Conservation (phyloP, 768 basidiomycete species). For the Boletellus sp. region DNA sequence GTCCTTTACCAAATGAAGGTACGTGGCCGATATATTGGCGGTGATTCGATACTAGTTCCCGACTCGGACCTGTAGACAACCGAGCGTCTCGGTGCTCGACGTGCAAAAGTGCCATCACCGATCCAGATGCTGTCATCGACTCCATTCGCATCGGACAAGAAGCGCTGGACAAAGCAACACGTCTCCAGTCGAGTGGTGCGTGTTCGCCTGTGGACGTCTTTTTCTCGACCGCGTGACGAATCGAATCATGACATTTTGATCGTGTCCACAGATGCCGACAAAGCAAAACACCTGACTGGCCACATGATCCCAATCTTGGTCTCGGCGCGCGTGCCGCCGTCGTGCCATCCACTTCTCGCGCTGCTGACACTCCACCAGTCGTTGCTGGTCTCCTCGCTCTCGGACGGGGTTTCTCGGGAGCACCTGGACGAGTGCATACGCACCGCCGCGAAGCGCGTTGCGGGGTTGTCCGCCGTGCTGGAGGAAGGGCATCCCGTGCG, state of each 20-base stretch:
- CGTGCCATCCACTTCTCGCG: conserved; percentile 75
- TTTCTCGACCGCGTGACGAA: too few species aligned
- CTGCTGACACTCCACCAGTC: conserved; percentile 68
- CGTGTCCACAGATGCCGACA: conserved; percentile 46
- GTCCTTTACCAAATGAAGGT: conserved; percentile 63
- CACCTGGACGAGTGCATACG: conserved; percentile 62
- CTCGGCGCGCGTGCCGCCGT: conserved; percentile 56
- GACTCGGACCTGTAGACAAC: conserved; percentile 38
- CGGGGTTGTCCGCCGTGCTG: conserved; percentile 54
- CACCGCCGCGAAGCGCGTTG: conserved; percentile 48
- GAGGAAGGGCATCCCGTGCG: conserved; percentile 71
- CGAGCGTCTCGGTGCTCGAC: conserved; percentile 46
- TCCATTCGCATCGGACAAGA: conserved; percentile 68
- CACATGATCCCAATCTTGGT: conserved; percentile 64
- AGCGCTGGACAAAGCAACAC: conserved; percentile 67
- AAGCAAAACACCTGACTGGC: conserved; percentile 56
- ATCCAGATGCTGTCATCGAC: conserved; percentile 56
- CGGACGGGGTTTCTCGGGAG: conserved; percentile 41
- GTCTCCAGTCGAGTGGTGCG: conserved; percentile 57
- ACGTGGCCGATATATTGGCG: conserved; percentile 1
- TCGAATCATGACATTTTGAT: neutral
- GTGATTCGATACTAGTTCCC: neutral
- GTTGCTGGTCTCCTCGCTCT: conserved; percentile 55
- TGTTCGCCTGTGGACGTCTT: neutral
- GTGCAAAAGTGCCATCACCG: conserved; percentile 49